Conservation (phyloP, 805 yeast species). For the Cyberlindnera mycetangii region DNA sequence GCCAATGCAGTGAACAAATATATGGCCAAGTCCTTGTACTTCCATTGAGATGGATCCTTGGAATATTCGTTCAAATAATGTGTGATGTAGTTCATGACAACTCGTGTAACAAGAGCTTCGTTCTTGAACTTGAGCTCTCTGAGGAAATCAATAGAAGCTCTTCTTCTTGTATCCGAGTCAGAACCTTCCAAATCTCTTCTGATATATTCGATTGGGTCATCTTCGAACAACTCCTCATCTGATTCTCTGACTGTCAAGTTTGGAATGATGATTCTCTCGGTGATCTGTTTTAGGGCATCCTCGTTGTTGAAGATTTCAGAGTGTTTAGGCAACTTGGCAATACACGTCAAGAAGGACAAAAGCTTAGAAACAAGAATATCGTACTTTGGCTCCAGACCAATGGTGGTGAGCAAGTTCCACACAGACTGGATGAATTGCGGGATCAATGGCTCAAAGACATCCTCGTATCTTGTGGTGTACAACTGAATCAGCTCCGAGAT, state of each 20-base stretch:
- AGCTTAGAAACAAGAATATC: conserved; percentile 84
- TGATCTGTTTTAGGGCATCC: conserved; percentile 66
- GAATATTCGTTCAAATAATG: conserved; percentile 56
- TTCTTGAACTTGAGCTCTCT: conserved; percentile 80
- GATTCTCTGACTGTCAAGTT: conserved; percentile 81
- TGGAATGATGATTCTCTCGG: conserved; percentile 83
- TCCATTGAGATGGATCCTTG: conserved; percentile 61
- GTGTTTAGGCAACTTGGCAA: conserved; percentile 67
- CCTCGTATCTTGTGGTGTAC: conserved; percentile 89
- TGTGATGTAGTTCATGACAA: conserved; percentile 70
- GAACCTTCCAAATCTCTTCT: conserved; percentile 94
- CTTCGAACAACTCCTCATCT: conserved; percentile 93
- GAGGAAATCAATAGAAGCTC: conserved; percentile 89
- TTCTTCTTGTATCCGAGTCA: conserved; percentile 87
- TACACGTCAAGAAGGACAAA: conserved; percentile 76
- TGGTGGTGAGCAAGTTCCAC: conserved; percentile 70
- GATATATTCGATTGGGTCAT: conserved; percentile 92
- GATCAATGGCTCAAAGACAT: conserved; percentile 78
- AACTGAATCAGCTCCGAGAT: conserved; percentile 83
- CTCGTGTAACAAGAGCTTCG: conserved; percentile 68
- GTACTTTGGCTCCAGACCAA: conserved; percentile 69
- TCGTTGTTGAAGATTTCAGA: conserved; percentile 61
- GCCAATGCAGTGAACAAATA: conserved; percentile 88
- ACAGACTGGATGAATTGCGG: conserved; percentile 75
- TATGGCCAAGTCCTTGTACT: conserved; percentile 80